Evolutionary conservation across 106 monocot species (phyloP).

Genomic region (Dendrobium officinale): DNA sequence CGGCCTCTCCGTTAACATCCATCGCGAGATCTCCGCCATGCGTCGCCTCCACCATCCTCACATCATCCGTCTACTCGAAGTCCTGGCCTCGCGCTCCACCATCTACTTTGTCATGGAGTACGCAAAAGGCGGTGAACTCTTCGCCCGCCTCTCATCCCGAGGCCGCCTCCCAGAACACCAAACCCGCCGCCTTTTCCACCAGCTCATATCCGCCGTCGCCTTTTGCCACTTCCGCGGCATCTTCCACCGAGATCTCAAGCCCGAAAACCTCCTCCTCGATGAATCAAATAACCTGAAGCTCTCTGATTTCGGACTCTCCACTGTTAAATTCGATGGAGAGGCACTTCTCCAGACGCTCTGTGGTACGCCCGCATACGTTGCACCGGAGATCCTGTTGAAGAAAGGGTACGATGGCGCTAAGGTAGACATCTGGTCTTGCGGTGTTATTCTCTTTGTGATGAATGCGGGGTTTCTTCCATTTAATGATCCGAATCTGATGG

Average conservation of each 20-base stretch:
- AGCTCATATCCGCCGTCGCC: constrained; percentile 22
- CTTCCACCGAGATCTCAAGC: constrained; percentile 18
- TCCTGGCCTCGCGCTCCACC: constrained; percentile 27
- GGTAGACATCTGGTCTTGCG: constrained; percentile 5
- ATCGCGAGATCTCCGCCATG: constrained; percentile 27
- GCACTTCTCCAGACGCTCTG: constrained; percentile 11
- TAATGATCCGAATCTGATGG: constrained; percentile 25
- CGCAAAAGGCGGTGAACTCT: constrained; percentile 32
- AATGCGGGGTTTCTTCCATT: constrained; percentile 4
- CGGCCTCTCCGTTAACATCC: constrained; percentile 14
- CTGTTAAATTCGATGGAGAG: not conserved
- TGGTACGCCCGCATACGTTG: constrained; percentile 19
- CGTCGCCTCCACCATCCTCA: constrained; percentile 33
- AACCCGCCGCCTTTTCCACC: constrained; percentile 21
- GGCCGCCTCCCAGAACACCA: constrained; percentile 20
- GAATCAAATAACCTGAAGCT: constrained; percentile 10
- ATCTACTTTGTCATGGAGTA: constrained; percentile 33
- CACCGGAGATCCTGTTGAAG: constrained; percentile 7
- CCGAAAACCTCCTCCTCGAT: constrained; percentile 12
- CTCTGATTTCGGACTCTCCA: constrained; percentile 12
- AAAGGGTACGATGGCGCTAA: not conserved
- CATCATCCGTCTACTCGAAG: constrained; percentile 27
- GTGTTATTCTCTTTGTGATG: constrained; percentile 12
- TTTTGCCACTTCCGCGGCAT: constrained; percentile 15
- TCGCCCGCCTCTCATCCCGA: constrained; percentile 6